Evolutionary conservation across 345 rosid species (phyloP), one percentile per base, ranked within the genome.

Genomic region (Eucalyptus sideroxylon): DNA sequence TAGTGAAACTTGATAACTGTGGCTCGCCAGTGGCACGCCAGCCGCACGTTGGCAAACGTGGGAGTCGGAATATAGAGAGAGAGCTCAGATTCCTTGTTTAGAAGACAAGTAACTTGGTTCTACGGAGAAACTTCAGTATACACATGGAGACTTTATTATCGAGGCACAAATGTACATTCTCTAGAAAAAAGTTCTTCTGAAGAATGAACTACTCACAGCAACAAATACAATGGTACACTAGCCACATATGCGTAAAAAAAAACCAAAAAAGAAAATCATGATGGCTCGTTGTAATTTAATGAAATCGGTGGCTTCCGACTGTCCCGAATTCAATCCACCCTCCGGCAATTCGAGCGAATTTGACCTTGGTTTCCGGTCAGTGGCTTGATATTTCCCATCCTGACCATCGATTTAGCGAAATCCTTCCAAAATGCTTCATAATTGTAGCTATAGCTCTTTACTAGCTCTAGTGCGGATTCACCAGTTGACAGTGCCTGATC

Each of bases 351-450:
- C 14, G 6, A 55, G 30, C 96, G 93, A 90, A 93, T 89, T 86
- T 94, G 93, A n/a, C 96, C 96, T 50, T 90, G 77, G 0, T 86
- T 11, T 34, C 95, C 94, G 2, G 92, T 94, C 91, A 93, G 90
- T 21, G 93, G 93, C 62, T 90, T 90, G 21, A 94, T 92, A 31
- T 94, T 94, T 37, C 95, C 97, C 96, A 95, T 94, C 90, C 90
- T 94, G 42, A 94, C 26, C 92, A 95, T 94, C 2, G 97, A 94
- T 23, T 87, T 53, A 1, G 89, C 91, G 65, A 94, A 95, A 88
- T 92, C 94, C 11, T 55, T 21, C 83, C 82, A 90, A 31, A 95
- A 95, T 6, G 69, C 92, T 30, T 86, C 51, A 4, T 82, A 69
- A 45, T 92, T 30, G 2, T 17, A 2, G 55, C 92, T 90, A 17